These are phyloP conservation scores for Pleodorina starrii DNA, from an alignment of 139 green algal species.

Conservation along the genomic window DNA sequence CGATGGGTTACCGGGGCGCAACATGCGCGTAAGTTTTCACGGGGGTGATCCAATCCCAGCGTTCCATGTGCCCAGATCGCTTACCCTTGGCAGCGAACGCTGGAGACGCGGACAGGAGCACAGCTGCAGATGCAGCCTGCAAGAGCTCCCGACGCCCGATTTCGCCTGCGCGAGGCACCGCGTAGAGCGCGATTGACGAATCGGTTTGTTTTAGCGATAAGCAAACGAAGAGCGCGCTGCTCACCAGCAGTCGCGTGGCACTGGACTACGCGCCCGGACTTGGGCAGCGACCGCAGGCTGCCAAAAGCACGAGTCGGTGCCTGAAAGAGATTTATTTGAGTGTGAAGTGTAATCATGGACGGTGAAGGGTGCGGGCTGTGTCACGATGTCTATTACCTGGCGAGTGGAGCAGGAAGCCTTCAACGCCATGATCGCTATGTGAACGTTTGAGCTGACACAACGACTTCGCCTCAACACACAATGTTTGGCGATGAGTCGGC, in stretches of 20 bases:
- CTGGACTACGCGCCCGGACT: background rate
- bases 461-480: no score
- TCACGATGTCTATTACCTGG: background rate
- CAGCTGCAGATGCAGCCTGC: conserved; percentile 28
- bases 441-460: no score
- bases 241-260: conserved; percentile 30
- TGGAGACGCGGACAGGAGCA: background rate
- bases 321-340: conserved; percentile 8
- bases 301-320: background rate
- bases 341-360: background rate
- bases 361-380: no score
- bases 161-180: conserved; percentile 14
- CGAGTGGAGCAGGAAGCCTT: conserved; percentile 30
- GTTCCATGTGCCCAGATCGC: no score
- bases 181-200: no score
- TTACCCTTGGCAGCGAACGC: conserved; percentile 56
- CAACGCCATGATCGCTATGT: conserved; percentile 17
- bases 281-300: background rate
- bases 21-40: no score
- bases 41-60: no score
- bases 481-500: no score
- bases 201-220: background rate
- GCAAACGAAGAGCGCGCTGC: background rate
- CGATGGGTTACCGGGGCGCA: no score
- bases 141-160: conserved; percentile 49